Evolutionary conservation across 1,139 yeast genomes (phyloP).

Genomic region (Nadsonia starkeyi-henricii): DNA sequence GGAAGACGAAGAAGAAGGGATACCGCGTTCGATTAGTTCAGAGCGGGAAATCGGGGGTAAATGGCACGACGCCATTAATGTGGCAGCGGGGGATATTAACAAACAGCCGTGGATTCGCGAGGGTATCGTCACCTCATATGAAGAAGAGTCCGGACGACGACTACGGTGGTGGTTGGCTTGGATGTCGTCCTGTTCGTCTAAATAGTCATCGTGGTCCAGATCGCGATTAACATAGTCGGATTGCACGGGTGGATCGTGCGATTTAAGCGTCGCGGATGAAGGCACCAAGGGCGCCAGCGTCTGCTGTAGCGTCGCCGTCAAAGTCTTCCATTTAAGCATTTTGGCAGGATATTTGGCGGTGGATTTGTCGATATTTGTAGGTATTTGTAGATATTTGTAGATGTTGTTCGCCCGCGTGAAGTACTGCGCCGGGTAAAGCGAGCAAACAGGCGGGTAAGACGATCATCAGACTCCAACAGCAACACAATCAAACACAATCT

Average conservation of each 20-base stretch:
- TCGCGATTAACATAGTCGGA: no score
- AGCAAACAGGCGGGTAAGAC: no score
- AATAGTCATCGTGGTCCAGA: no score
- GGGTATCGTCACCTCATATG: background rate
- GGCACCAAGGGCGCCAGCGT: background rate
- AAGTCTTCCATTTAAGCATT: background rate
- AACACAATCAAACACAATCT: no score
- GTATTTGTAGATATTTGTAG: no score
- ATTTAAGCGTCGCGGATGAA: background rate
- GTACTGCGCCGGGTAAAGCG: no score
- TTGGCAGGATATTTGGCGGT: no score
- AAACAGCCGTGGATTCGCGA: background rate
- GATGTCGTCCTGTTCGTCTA: no score
- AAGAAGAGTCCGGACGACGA: background rate
- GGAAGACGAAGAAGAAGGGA: background rate
- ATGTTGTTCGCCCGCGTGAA: no score
- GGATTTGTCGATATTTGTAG: no score
- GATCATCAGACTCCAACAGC: no score
- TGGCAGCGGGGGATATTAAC: background rate
- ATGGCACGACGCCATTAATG: background rate
- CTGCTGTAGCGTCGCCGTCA: background rate
- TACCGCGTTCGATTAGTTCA: background rate
- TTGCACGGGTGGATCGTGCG: no score
- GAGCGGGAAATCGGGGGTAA: background rate
- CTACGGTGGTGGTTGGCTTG: background rate